phyloP scores from a whole-genome alignment of 1,139 yeast species.

The Hemisphaericaspora xylofermentans region DNA sequence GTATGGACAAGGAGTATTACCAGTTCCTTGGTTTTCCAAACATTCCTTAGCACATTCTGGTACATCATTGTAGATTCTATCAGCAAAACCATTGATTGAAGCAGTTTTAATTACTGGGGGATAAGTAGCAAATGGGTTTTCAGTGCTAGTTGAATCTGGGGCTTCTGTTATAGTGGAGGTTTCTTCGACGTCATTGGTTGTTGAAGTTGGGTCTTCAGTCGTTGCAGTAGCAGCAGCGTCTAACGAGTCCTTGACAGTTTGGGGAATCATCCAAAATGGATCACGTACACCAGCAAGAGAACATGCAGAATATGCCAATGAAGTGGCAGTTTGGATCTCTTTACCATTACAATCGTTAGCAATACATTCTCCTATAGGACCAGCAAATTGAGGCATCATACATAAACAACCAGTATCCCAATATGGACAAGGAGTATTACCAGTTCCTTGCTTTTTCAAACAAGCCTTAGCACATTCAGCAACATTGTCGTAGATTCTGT shows the following conservation, averaged over 20 bases:
- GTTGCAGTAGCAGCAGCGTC: slow-evolving; percentile 27
- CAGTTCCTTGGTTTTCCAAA: slow-evolving; percentile 28
- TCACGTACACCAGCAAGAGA: slow-evolving; percentile 24
- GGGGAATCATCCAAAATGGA: slow-evolving; percentile 26
- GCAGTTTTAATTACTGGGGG: slow-evolving; percentile 38
- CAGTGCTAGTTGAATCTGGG: slow-evolving; percentile 1
- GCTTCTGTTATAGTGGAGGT: background rate
- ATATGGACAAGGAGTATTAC: slow-evolving; percentile 36
- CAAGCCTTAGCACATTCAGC: slow-evolving; percentile 29
- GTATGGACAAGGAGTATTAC: slow-evolving; percentile 36
- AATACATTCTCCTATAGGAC: slow-evolving; percentile 30
- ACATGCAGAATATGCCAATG: slow-evolving; percentile 27
- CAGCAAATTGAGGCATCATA: slow-evolving; percentile 32
- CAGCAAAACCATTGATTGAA: slow-evolving; percentile 39
- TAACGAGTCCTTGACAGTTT: slow-evolving; percentile 30
- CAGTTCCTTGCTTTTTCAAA: slow-evolving; percentile 28
- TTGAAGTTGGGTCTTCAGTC: background rate
- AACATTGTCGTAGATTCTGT: slow-evolving; percentile 26
- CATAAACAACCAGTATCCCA: slow-evolving; percentile 42
- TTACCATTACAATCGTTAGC: slow-evolving; percentile 26
- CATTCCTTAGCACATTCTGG: slow-evolving; percentile 29
- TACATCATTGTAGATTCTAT: slow-evolving; percentile 26
- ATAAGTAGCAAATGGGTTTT: slow-evolving; percentile 22
- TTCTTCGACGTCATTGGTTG: background rate
- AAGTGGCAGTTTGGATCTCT: slow-evolving; percentile 21